Conservation (phyloP, 2,329 filamentous ascomycete species). For the Hypocreales sp. region DNA sequence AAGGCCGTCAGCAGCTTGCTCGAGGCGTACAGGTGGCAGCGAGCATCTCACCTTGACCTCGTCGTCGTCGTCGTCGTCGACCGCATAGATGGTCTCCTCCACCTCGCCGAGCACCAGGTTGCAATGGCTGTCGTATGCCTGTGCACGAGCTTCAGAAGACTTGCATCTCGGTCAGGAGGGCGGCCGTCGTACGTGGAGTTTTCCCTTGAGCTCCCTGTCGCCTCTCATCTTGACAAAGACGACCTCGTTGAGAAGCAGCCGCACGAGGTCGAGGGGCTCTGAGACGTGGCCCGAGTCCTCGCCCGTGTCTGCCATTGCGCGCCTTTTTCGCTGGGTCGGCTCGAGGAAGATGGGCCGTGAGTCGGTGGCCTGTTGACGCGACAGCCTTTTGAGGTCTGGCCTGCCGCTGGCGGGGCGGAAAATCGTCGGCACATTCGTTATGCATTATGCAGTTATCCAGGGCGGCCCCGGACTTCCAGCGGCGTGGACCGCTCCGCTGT, state of each 20-base stretch:
- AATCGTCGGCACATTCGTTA: constrained; percentile 5
- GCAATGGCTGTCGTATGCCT: constrained; percentile 99
- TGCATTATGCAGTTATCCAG: constrained; percentile 4
- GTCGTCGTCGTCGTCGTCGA: constrained; percentile 77
- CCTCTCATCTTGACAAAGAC: constrained; percentile 96
- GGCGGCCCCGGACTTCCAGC: constrained; percentile 2
- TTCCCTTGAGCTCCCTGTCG: constrained; percentile 87
- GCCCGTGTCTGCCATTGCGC: constrained; percentile 65
- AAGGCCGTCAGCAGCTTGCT: constrained; percentile 4
- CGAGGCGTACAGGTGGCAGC: too few species aligned
- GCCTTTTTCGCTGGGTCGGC: too few species aligned
- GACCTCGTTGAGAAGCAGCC: constrained; percentile 83
- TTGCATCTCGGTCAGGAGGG: not conserved
- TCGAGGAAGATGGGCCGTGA: not conserved
- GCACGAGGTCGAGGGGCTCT: constrained; percentile 91
- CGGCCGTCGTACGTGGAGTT: constrained; percentile 59
- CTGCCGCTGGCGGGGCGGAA: constrained; percentile 5
- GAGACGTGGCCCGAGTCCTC: constrained; percentile 59
- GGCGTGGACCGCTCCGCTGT: constrained; percentile 1
- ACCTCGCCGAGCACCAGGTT: constrained; percentile 93
- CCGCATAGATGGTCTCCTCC: constrained; percentile 89
- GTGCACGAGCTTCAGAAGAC: constrained; percentile 3
- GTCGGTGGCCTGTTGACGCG: not conserved
- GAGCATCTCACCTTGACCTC: constrained; percentile 48
- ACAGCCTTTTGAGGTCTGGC: not conserved